Evolutionary conservation across 345 rosid genomes (phyloP).

Genomic region (Aurinia saxatilis): DNA sequence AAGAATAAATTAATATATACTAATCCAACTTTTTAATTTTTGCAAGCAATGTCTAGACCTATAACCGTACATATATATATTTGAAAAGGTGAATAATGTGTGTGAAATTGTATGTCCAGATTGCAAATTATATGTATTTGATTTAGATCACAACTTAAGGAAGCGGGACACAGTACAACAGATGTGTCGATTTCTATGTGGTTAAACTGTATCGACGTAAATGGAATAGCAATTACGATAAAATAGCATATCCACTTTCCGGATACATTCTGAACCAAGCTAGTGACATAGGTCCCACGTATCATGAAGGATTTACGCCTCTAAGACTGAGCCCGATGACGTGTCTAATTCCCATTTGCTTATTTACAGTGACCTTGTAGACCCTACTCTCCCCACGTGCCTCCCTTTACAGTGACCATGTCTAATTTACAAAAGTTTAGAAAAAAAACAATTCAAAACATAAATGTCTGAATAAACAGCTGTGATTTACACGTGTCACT

Average conservation of each 20-base stretch:
- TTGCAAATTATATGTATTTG: too few relatives aligned
- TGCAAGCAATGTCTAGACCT: too few relatives aligned
- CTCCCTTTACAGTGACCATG: too few relatives aligned
- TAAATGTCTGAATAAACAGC: not conserved
- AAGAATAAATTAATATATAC: too few relatives aligned
- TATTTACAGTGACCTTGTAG: not conserved
- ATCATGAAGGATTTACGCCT: not conserved
- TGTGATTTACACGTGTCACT: slow-evolving; percentile 13
- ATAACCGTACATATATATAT: too few relatives aligned
- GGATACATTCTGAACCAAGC: slow-evolving; percentile 29
- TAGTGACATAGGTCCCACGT: slow-evolving; percentile 11
- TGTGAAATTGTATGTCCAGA: too few relatives aligned
- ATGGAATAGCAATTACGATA: not conserved
- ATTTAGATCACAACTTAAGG: too few relatives aligned
- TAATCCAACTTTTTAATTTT: too few relatives aligned
- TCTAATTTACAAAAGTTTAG: too few relatives aligned
- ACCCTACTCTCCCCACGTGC: slow-evolving; percentile 12
- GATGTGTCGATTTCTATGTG: not conserved
- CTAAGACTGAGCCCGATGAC: not conserved
- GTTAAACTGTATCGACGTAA: not conserved
- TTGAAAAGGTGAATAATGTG: too few relatives aligned
- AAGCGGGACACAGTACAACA: too few relatives aligned
- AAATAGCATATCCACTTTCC: slow-evolving; percentile 3
- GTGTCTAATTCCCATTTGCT: not conserved
- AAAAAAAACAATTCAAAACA: not conserved